Percentiles rank a stretch among this genome's conserved stretches.
Evolutionary conservation across 2,329 filamentous ascomycete species (phyloP).

Genomic region (Trichocomaceae sp.): DNA sequence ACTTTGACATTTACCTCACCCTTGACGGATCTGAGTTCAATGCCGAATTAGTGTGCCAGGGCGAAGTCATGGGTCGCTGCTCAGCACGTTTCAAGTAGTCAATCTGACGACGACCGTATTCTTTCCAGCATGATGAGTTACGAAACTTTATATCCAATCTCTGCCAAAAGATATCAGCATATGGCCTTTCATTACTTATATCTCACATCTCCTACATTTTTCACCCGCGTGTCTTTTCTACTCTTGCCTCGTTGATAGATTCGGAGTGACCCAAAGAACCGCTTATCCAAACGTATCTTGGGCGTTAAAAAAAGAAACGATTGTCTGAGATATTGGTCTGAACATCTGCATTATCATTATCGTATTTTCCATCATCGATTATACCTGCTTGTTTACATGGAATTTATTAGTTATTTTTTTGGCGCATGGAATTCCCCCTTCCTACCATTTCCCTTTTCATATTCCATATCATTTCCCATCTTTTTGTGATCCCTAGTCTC

Average conservation of each 20-base stretch:
- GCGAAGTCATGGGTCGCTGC: slow-evolving; percentile 97
- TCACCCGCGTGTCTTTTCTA: background rate
- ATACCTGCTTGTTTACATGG: background rate
- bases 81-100: slow-evolving; percentile 70
- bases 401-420: background rate
- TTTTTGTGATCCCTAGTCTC: background rate
- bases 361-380: background rate
- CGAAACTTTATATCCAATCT: slow-evolving; percentile 8
- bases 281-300: background rate
- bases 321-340: background rate
- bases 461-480: background rate
- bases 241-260: slow-evolving; percentile 2
- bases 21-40: slow-evolving; percentile 97
- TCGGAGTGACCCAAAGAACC: background rate
- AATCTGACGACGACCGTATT: background rate
- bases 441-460: background rate
- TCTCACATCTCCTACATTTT: background rate
- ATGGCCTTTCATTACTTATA: background rate
- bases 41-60: slow-evolving; percentile 96
- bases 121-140: slow-evolving; percentile 4
- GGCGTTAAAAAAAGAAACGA: background rate
- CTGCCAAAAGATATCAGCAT: background rate
- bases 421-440: background rate
- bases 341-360: background rate
- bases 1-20: slow-evolving; percentile 71